Conservation (phyloP, 352 stramenopile species). For the Phytophthora tentaculata region DNA sequence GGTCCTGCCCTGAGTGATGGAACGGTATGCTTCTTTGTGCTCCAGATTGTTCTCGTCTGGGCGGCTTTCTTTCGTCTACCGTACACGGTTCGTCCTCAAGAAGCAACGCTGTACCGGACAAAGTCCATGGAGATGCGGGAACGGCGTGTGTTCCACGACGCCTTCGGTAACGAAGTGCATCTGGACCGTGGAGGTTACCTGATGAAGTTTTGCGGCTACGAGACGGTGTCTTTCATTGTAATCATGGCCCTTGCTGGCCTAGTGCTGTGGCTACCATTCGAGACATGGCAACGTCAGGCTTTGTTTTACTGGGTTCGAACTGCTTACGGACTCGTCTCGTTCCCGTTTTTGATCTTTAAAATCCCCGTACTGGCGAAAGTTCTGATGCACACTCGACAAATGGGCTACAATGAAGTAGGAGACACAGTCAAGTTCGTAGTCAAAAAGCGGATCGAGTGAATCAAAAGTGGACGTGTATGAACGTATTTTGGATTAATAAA, state of each 20-base stretch:
- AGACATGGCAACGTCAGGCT: conserved; percentile 79
- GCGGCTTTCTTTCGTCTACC: conserved; percentile 84
- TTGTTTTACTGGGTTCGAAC: conserved; percentile 91
- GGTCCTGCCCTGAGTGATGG: conserved; percentile 70
- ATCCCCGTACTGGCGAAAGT: conserved; percentile 84
- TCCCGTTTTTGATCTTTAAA: conserved; percentile 91
- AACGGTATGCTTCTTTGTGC: conserved; percentile 82
- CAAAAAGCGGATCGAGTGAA: conserved; percentile 39
- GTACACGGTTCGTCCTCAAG: conserved; percentile 73
- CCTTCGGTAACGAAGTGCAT: conserved; percentile 85
- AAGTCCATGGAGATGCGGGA: conserved; percentile 55
- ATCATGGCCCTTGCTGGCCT: conserved; percentile 67
- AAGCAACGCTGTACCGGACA: conserved; percentile 60
- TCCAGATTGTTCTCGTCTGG: conserved; percentile 88
- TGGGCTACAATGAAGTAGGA: conserved; percentile 87
- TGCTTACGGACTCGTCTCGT: conserved; percentile 82
- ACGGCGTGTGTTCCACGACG: conserved; percentile 64
- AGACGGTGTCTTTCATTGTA: conserved; percentile 80
- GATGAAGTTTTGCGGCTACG: conserved; percentile 89
- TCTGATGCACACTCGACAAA: conserved; percentile 82
- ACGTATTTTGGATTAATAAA: conserved; percentile 36
- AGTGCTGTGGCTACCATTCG: conserved; percentile 74
- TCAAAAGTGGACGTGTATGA: not conserved
- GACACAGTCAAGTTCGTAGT: conserved; percentile 67
- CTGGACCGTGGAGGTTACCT: conserved; percentile 83